Evolutionary conservation across 2,329 filamentous ascomycete species (phyloP), one percentile per base, ranked within the genome.

Genomic region (Dothideomycetes sp.): DNA sequence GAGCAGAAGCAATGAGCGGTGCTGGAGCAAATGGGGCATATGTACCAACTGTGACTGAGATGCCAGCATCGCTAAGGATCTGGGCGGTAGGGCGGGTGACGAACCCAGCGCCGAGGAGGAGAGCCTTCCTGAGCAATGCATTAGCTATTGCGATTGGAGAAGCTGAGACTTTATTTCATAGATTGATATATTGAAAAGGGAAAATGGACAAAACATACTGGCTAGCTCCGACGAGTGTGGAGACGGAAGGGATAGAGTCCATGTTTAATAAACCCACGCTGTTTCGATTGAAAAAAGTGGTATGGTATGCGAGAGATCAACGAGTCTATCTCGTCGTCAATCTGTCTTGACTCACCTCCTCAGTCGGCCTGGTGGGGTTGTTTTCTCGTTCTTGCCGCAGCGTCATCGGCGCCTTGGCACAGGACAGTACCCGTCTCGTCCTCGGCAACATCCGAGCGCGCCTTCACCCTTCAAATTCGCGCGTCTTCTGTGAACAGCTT

Each of bases 81-180:
- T 77, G 72, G 38, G 72, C 68, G 35, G 72, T 75, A n/a, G 74
- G 73, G 41, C 66, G 62, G 24, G 73, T 72, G 44, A 73, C 70
- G 51, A 71, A 73, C 38, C 69, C 69, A 43, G 66, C 62, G 41
- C 69, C 69, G 31, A 72, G 64, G 48, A 73, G 63, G 36, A 72
- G 61, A 40, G 70, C 68, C 40, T 56, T 60, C 36, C 52, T 59
- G 40, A 24, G 59, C 38, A 62, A 53, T 33, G 55, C 49, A 40
- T 62, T 58, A 59, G 62, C 62, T n/a, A 36, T 58, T 48, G 45
- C 30, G 48, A 31, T 38, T 11, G n/a, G n/a, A n/a, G n/a, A n/a
- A n/a, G n/a, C n/a, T 35, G 3, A 31, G 19, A 19, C 10, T 24
- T 33, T 10, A 14, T 2, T 9, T 11, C 29, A 17, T 32, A 19